Base-by-base conservation (phyloP, 371 early-diverging fungal genomes). In the Blakeslea trispora region DNA sequence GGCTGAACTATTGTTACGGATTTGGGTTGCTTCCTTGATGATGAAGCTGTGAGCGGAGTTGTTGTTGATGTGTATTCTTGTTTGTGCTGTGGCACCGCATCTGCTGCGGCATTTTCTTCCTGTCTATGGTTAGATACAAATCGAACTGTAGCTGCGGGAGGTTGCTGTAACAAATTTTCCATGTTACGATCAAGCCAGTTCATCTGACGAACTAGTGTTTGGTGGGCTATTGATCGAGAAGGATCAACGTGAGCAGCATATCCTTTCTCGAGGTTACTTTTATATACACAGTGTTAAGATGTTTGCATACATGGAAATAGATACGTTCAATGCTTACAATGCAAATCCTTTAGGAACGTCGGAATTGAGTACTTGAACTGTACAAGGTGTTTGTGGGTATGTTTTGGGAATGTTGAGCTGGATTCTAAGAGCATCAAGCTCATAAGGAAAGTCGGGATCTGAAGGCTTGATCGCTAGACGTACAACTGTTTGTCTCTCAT, bases 391-490 rank as follows among this genome's bases (percentile, higher is more conserved):
- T 4, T 47, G 44, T 4, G 86, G 83, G 45, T 83, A 82, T 7
- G 53, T 55, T 14, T 44, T 58, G 5, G 87, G 87, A 18, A 88
- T 64, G 17, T 45, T 53, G 6, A 89, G 57, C 31, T 78, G 74
- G 13, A 87, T 42, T 42, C 72, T 62, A 14, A 89, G 77, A n/a
- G 70, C 44, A 15, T 81, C 81, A 41, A 90, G 76, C 41, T 90
- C 90, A 62, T 79, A 90, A 1, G 90, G 89, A 57, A 90, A 90
- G 57, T 90, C 90, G 23, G 90, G 90, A 63, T 90, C 90, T 6
- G 81, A 76, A 0, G 88, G 88, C 11, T 65, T 57, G 31, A 90
- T 63, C 18, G 75, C 72, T 13, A 85, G 59, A 53, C 75, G 56
- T 14, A 76, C 69, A 3, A 63, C 40, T 0, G 71, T 71, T 31